Evolutionary conservation across 257 asterid species (phyloP).

Genomic region (Datura wrightii): DNA sequence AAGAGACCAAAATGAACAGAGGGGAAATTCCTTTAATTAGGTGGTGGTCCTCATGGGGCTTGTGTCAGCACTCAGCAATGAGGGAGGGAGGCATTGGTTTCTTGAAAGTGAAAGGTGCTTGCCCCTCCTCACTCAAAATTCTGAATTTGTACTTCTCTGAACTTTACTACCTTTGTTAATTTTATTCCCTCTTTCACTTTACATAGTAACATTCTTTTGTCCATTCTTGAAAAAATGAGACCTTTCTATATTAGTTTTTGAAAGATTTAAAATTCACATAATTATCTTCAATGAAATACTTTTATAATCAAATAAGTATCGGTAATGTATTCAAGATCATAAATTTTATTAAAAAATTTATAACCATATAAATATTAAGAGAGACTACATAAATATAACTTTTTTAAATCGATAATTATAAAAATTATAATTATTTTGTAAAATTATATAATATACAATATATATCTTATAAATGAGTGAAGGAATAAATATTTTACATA

Average conservation of each 20-base stretch:
- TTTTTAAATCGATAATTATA: too few species aligned
- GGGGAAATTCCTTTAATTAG: slow-evolving; percentile 4
- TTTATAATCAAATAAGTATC: not conserved
- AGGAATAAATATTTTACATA: too few species aligned
- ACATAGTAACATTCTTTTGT: not conserved
- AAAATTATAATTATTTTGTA: too few species aligned
- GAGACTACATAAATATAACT: too few species aligned
- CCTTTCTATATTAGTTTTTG: not conserved
- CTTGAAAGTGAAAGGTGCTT: slow-evolving; percentile 34
- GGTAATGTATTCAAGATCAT: too few species aligned
- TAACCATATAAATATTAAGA: too few species aligned
- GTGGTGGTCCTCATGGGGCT: slow-evolving; percentile 23
- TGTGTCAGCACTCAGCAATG: slow-evolving; percentile 39
- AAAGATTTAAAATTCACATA: not conserved
- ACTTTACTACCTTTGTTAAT: not conserved
- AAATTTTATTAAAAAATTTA: too few species aligned
- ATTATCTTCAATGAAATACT: not conserved
- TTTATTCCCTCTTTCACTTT: not conserved
- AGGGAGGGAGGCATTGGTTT: slow-evolving; percentile 30
- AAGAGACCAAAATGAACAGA: slow-evolving; percentile 27
- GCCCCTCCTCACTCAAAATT: not conserved
- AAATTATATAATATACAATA: too few species aligned
- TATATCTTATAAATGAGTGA: too few species aligned
- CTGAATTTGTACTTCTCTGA: not conserved
- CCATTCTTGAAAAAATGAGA: not conserved